phyloP scores from a whole-genome alignment of 129 eudicot species.

The Scalesia atractyloides region DNA sequence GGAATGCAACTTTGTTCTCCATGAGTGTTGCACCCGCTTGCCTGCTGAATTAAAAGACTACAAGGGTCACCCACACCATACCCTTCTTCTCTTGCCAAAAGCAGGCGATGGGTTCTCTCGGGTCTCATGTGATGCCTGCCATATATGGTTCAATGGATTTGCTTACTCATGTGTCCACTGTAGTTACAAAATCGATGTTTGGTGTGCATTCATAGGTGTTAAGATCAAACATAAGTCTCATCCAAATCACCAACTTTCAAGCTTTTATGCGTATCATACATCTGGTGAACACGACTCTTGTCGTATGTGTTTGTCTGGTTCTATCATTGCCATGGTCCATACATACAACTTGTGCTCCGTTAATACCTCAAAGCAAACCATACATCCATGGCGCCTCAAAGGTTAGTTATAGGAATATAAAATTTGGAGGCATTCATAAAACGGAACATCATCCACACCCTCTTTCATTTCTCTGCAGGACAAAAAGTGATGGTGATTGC shows the following conservation, averaged over 20 bases:
- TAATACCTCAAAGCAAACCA: constrained; percentile 6
- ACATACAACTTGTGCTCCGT: constrained; percentile 14
- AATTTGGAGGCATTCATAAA: neutral
- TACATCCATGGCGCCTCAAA: neutral
- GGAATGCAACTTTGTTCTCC: constrained; percentile 5
- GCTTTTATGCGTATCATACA: too few species aligned
- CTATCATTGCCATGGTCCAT: constrained; percentile 28
- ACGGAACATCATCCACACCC: neutral
- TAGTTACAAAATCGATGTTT: neutral
- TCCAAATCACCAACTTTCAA: neutral
- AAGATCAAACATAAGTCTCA: constrained; percentile 14
- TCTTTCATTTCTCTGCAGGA: too few species aligned
- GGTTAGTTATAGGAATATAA: too few species aligned
- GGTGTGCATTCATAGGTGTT: neutral
- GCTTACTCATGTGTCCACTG: neutral
- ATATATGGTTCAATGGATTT: neutral
- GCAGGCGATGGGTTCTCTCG: too few species aligned
- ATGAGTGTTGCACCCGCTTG: constrained; percentile 17
- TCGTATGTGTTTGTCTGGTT: neutral
- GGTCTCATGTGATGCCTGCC: too few species aligned
- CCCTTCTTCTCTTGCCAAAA: neutral
- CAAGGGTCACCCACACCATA: neutral
- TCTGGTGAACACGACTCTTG: too few species aligned
- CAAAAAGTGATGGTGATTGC: too few species aligned
- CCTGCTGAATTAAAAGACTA: neutral